Evolutionary conservation across 1,284 basidiomycete species (phyloP), one percentile per base, ranked within the genome.

Genomic region (Naganishia sp.): DNA sequence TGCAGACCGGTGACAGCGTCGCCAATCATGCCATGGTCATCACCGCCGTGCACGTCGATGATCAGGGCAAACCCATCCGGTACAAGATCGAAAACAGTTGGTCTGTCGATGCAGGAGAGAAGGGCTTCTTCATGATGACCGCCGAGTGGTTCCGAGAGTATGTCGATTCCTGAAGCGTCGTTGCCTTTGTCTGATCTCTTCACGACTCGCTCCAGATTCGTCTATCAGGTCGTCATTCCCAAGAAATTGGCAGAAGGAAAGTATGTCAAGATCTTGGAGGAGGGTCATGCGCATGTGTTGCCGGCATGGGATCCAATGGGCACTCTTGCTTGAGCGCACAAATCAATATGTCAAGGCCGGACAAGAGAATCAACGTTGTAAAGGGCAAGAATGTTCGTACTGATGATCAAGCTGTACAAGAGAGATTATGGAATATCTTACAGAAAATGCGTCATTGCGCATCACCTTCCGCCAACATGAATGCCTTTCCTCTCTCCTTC

Each of bases 51-150:
- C 92, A 95, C 76, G 81, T 96, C 63, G 90, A 94, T 75, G 81
- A 81, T 42, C 78, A 81, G 0, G 92, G 92, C 55, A 86, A 86
- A 66, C 88, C 92, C 0, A 81, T 94, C 39, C 84, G 92, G 13
- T 98, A 92, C 85, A 90, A 92, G 79, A 90, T 97, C 13, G 94
- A 98, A 83, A 98, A 98, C 82, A 90, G 87, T 10, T 98, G 94
- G 95, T 90, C 91, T 28, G 85, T 87, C n/a, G 82, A 82, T 0
- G 84, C 83, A 0, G 91, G 94, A 23, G 84, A 92, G 70, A 88
- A 93, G 73, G 94, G 93, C 2, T 97, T 88, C 81, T 94, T 90
- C 81, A 87, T 95, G 72, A 95, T 95, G 90, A 89, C 87, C 53
- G 88, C 90, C 70, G 83, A 82, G 49, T 97, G 94, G 94, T 97